phyloP scores from a whole-genome alignment of 2,329 filamentous ascomycete genomes.

The Xylariaceae sp. region DNA sequence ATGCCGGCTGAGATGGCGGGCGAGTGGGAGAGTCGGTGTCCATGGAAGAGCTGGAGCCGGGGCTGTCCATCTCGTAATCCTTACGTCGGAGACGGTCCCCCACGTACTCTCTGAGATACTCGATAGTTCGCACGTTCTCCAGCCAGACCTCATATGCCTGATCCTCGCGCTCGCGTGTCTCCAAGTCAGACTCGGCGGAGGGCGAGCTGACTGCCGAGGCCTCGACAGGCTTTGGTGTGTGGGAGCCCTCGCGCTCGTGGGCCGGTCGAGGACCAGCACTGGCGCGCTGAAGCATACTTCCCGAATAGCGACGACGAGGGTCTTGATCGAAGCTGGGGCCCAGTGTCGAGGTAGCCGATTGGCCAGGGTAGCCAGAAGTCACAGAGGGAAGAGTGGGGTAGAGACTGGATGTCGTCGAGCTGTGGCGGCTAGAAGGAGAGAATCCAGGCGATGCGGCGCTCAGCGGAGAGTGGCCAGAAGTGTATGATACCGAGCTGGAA shows the following conservation, averaged over 20 bases:
- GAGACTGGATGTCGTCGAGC: slow-evolving; percentile 57
- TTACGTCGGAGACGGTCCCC: slow-evolving; percentile 52
- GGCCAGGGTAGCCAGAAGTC: slow-evolving; percentile 63
- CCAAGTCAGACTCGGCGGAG: slow-evolving; percentile 50
- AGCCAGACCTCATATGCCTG: slow-evolving; percentile 63
- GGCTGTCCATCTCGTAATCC: slow-evolving; percentile 44
- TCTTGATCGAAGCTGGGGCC: slow-evolving; percentile 63
- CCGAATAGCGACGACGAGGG: slow-evolving; percentile 62
- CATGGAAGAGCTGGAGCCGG: slow-evolving; percentile 32
- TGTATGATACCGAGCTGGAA: slow-evolving; percentile 71
- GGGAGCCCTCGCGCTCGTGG: slow-evolving; percentile 34
- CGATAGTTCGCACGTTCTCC: slow-evolving; percentile 62
- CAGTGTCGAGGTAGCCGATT: slow-evolving; percentile 66
- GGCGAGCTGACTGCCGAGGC: slow-evolving; percentile 49
- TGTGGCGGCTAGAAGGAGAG: slow-evolving; percentile 62
- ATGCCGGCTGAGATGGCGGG: slow-evolving; percentile 33
- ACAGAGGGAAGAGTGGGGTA: slow-evolving; percentile 74
- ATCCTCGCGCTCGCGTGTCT: slow-evolving; percentile 47
- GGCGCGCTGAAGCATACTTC: slow-evolving; percentile 62
- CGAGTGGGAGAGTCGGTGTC: slow-evolving; percentile 27
- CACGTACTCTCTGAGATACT: slow-evolving; percentile 57
- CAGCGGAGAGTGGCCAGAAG: slow-evolving; percentile 67
- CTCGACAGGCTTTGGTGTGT: slow-evolving; percentile 43
- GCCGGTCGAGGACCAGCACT: slow-evolving; percentile 41
- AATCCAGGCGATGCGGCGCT: slow-evolving; percentile 66